Evolutionary conservation across 1,139 yeast species (phyloP).

Genomic region (Kodamaea alishanica): DNA sequence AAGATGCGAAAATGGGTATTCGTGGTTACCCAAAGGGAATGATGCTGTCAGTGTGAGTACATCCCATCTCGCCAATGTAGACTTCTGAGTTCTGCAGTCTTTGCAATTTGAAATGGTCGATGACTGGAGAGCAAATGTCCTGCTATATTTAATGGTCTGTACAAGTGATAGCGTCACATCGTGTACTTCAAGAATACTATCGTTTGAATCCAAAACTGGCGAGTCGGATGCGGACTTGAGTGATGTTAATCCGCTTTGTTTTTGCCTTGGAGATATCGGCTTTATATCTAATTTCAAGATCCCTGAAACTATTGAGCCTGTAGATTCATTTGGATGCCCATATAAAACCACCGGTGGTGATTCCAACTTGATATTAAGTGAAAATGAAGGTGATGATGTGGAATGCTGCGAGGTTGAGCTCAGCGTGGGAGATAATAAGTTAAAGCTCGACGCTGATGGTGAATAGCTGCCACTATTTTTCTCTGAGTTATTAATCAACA

Average conservation of each 20-base stretch:
- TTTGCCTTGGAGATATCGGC: conserved; percentile 6
- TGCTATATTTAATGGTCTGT: conserved; percentile 63
- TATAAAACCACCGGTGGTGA: conserved; percentile 87
- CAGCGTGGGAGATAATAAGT: not conserved
- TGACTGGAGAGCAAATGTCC: conserved; percentile 61
- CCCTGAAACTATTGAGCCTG: conserved; percentile 87
- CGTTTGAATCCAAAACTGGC: no score
- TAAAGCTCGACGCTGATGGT: not conserved
- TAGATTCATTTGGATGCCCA: conserved; percentile 72
- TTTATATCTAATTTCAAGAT: conserved; percentile 38
- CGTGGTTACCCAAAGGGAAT: conserved; percentile 66
- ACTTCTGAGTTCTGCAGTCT: conserved; percentile 51
- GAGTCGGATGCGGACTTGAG: not conserved
- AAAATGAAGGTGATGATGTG: conserved; percentile 18
- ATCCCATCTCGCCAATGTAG: conserved; percentile 84
- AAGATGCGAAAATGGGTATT: conserved; percentile 91
- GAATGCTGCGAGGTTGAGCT: conserved; percentile 2
- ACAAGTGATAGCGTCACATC: conserved; percentile 61
- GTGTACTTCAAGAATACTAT: conserved; percentile 33
- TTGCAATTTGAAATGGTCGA: conserved; percentile 49
- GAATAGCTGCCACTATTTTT: not conserved
- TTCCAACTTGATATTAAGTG: conserved; percentile 64
- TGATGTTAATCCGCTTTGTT: conserved; percentile 5
- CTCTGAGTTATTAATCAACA: conserved; percentile 9
- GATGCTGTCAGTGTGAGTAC: conserved; percentile 57